These are phyloP conservation scores for Jasminum sambac DNA, from an alignment of 257 asterid species.

Conservation along the genomic window DNA sequence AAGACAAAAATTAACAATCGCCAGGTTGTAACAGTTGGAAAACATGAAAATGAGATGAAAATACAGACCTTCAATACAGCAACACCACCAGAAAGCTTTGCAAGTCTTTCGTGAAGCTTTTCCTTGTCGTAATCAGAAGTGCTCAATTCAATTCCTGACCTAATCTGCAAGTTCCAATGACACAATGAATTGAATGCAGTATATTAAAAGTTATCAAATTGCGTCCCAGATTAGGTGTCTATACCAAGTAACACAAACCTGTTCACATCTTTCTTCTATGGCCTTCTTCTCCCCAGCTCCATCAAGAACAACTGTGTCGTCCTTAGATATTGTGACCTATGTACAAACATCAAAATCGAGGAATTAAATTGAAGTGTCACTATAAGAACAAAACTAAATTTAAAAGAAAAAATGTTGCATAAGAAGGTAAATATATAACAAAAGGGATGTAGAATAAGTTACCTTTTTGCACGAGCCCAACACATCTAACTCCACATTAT, in stretches of 20 bases:
- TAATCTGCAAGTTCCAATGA: slow-evolving; percentile 44
- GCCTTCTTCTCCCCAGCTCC: slow-evolving; percentile 87
- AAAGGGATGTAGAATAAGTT: not conserved
- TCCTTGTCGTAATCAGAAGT: slow-evolving; percentile 94
- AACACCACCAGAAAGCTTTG: slow-evolving; percentile 95
- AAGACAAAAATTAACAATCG: not conserved
- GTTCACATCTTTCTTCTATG: slow-evolving; percentile 89
- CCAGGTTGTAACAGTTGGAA: not conserved
- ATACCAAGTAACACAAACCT: slow-evolving; percentile 41
- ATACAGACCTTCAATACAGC: slow-evolving; percentile 84
- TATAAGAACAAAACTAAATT: slow-evolving; percentile 13
- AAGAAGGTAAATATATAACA: not conserved
- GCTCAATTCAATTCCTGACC: slow-evolving; percentile 72
- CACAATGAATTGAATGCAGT: no score
- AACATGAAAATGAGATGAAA: not conserved
- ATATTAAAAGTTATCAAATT: no score
- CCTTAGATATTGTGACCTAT: slow-evolving; percentile 84
- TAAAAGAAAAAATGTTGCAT: not conserved
- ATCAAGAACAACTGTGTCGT: slow-evolving; percentile 86
- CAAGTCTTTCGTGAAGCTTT: slow-evolving; percentile 90
- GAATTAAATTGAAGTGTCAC: not conserved
- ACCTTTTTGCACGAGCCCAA: slow-evolving; percentile 94
- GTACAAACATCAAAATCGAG: not conserved
- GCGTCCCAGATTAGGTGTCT: not conserved
- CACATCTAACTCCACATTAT: slow-evolving; percentile 77